phyloP scores from a whole-genome alignment of 202 grass and related monocot genomes.

The Musa balbisiana region DNA sequence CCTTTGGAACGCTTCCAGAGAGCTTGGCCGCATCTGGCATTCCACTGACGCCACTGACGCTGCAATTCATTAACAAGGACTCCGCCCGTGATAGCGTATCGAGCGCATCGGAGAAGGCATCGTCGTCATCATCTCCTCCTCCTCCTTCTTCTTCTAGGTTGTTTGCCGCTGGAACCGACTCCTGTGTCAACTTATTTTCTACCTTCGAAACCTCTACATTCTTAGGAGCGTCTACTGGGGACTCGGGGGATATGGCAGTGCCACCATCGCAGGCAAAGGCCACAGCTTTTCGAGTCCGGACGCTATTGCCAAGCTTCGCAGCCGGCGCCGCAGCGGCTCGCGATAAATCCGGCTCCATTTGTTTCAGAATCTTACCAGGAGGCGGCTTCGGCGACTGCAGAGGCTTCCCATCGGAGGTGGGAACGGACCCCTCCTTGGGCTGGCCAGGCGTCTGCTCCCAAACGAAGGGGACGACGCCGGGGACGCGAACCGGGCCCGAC shows the following conservation, averaged over 20 bases:
- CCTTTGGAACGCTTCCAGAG: conserved; percentile 6
- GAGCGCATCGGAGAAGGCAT: conserved; percentile 75
- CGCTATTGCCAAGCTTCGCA: conserved; percentile 21
- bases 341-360: too few relatives aligned
- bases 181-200: conserved; percentile 7
- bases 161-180: conserved; percentile 2
- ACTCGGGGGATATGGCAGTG: not conserved
- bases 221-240: not conserved
- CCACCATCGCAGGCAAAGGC: not conserved
- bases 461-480: conserved; percentile 67
- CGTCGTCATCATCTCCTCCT: conserved; percentile 42
- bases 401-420: not conserved
- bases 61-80: conserved; percentile 90
- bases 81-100: conserved; percentile 69
- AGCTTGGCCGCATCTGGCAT: conserved; percentile 15
- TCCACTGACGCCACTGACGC: conserved; percentile 80
- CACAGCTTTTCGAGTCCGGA: conserved; percentile 30
- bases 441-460: conserved; percentile 76
- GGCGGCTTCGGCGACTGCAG: conserved; percentile 23
- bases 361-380: not conserved
- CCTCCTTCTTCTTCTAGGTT: conserved; percentile 19
- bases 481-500: conserved; percentile 60
- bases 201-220: not conserved
- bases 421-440: conserved; percentile 49
- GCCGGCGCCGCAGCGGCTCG: too few relatives aligned